Base-by-base conservation (phyloP, 306 rosid genomes). In the Dryas octopetala region DNA sequence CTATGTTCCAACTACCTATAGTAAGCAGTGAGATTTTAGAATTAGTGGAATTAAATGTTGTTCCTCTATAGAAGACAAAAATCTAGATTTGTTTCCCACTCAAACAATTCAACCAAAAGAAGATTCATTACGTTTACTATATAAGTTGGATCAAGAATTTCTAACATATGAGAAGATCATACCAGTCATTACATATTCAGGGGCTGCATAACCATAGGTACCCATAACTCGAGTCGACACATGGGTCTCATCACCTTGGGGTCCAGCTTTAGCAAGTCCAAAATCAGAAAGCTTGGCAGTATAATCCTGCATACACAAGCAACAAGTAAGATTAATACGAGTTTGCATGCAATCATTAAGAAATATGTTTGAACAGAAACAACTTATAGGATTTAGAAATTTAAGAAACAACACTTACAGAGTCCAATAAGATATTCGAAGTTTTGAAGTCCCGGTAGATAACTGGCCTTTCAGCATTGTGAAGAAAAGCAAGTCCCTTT, bases 171-270 rank as follows among this genome's bases (percentile, higher is more conserved):
- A 70, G 50, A 73, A 75, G 50, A 41, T 26, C 86, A 66, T 91
- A 93, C 98, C 98, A 83, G 98, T 93, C 98, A 93, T 93, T 66
- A 93, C 98, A 77, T 93, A 93, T 79, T 93, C 98, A 46, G 98
- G 98, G 51, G 98, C 98, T 51, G 98, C 98, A 85, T 93, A 93
- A 59, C 98, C 98, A 80, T 93, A 93, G 73, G 98, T 93, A 23
- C 98, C 98, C 98, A 93, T 93, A 74, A 93, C 98, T 73, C 98
- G 88, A 65, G 98, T 93, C 48, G 98, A 93, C 62, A 93, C 98
- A 86, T 93, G 98, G 72, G 98, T 93, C 78, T 93, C 98, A 74
- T 93, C 98, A 67, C 98, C 98, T 79, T 91, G 97, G 11, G 98
- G 98, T 86, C 98, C 98, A 73, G 98, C 98, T 89, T 93, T 93